Evolutionary conservation across 2,329 filamentous ascomycete genomes (phyloP), one percentile per base, ranked within the genome.

Genomic region (Leptographium lundbergii): DNA sequence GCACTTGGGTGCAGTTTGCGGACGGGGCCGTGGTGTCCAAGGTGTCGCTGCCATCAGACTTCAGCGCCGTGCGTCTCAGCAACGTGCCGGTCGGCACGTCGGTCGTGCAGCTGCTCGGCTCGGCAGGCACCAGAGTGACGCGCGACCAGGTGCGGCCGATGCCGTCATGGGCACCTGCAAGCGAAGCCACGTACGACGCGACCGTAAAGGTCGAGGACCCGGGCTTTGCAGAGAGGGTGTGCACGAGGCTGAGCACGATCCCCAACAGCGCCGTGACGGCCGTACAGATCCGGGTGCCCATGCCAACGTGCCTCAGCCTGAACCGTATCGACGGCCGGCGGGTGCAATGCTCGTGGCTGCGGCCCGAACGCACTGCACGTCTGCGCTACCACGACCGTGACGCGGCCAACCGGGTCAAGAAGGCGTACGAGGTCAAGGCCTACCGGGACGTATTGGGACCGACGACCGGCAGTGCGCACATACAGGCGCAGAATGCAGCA

Each of bases 41-140:
- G 24, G 59, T 72, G 3, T 64, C 63, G 4, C 63, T 73, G 7
- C 61, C 66, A 2, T 70, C 71, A 0, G 73, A 75, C 62, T 72
- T 70, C 56, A 73, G 72, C 1, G 67, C 70, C 0, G 65, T 72
- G 34, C 70, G 67, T 6, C 66, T 74, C 39, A 42, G 39, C 39
- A 42, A 42, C 39, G 17, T 47, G 64, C 57, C 22, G 60, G 63
- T 7, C 66, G 74, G 1, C 69, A 69, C 0, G 34, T 1, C 3
- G 53, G 65, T 73, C 2, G 48, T 50, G 1, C 29, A 25, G 0
- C n/a, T 70, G 0, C 60, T 73, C 57, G 56, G 76, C 2, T 70
- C 73, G 60, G 66, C 62, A 59, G 73, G 69, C 69, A 67, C 69
- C 34, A 61, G 67, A 6, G 39, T 42, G 39, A 42, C 39, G 39